These are phyloP conservation scores for Fusarium xylarioides DNA, from an alignment of 2,329 filamentous ascomycete species.

Conservation along the genomic window DNA sequence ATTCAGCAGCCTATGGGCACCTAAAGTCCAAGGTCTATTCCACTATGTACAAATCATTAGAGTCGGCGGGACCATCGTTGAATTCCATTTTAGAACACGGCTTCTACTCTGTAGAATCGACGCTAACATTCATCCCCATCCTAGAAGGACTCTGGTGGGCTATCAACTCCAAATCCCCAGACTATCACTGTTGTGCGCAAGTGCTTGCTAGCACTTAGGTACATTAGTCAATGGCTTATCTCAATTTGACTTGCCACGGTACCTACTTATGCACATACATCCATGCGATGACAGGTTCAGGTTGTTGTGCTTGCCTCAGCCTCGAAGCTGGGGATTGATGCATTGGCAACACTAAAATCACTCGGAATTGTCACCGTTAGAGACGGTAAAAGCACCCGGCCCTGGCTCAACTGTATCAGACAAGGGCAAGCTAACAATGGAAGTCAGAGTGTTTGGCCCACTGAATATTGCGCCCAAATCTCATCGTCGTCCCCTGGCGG, in stretches of 20 bases:
- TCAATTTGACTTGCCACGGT: slow-evolving; percentile 30
- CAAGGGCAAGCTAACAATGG: slow-evolving; percentile 6
- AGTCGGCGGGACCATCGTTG: neutral
- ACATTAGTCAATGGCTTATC: slow-evolving; percentile 15
- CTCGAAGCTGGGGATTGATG: neutral
- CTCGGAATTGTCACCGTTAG: slow-evolving; percentile 14
- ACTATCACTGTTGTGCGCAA: slow-evolving; percentile 9
- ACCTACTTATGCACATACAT: neutral
- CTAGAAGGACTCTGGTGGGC: neutral
- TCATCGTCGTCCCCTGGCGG: slow-evolving; percentile 31
- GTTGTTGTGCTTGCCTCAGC: neutral
- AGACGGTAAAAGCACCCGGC: slow-evolving; percentile 22
- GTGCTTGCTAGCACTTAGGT: neutral
- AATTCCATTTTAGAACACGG: neutral
- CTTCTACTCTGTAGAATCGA: neutral
- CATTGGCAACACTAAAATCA: neutral
- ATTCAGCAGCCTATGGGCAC: neutral
- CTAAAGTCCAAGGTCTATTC: neutral
- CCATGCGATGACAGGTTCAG: neutral
- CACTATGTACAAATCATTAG: slow-evolving; percentile 8
- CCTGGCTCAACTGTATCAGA: slow-evolving; percentile 26
- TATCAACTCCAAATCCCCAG: slow-evolving; percentile 7
- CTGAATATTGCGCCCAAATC: slow-evolving; percentile 41
- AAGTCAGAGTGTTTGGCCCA: slow-evolving; percentile 29
- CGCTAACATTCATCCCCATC: neutral